phyloP scores from a whole-genome alignment of 2,329 filamentous ascomycete genomes.

The Myriangium duriaei region DNA sequence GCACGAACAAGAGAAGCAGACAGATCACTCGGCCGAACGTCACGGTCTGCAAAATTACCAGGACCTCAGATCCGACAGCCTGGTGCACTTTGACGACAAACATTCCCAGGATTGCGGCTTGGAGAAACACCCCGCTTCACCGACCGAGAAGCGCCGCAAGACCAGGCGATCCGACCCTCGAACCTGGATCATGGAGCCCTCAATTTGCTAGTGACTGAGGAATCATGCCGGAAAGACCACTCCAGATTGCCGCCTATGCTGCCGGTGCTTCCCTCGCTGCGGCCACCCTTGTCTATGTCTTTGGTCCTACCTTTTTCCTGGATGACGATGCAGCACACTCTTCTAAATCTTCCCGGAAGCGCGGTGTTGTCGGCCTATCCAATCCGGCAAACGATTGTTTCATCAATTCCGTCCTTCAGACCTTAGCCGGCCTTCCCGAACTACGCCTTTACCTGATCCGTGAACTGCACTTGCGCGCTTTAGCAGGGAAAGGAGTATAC shows the following conservation, averaged over 20 bases:
- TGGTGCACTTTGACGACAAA: too few species aligned
- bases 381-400: conserved; percentile 77
- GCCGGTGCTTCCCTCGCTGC: conserved; percentile 91
- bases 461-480: conserved; percentile 70
- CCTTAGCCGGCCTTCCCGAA: conserved; percentile 78
- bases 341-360: conserved; percentile 54
- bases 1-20: too few species aligned
- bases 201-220: too few species aligned
- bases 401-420: conserved; percentile 93
- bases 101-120: too few species aligned
- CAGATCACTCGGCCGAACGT: too few species aligned
- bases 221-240: conserved; percentile 68
- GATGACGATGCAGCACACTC: conserved; percentile 58
- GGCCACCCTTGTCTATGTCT: conserved; percentile 91
- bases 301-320: conserved; percentile 92
- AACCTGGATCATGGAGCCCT: too few species aligned
- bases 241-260: conserved; percentile 82
- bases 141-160: too few species aligned
- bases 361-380: conserved; percentile 72
- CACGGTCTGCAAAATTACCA: too few species aligned
- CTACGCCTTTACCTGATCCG: conserved; percentile 83
- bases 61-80: too few species aligned
- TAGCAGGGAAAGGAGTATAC: conserved; percentile 71
- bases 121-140: too few species aligned
- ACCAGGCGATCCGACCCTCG: too few species aligned